Evolutionary conservation across 2,329 filamentous ascomycete genomes (phyloP), one percentile per base, ranked within the genome.

Genomic region (Stagonosporopsis rhizophila): DNA sequence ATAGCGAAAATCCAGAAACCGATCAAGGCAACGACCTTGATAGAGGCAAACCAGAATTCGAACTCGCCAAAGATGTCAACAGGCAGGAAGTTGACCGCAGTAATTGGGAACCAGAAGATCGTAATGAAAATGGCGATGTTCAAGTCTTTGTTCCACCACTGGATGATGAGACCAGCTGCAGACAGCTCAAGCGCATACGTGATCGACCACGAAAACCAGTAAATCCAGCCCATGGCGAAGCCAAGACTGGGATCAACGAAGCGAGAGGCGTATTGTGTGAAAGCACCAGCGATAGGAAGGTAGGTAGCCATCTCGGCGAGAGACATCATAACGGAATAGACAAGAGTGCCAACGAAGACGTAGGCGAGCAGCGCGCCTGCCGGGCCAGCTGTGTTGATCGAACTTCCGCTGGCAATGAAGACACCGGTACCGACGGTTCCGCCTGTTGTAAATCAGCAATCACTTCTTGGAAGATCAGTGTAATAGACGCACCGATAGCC

Each of bases 171-270:
- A 5, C 88, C 89, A 1, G 88, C 86, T 0, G 88, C 88, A 0
- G 86, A 89, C 35, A 92, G 80, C 70, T 93, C 89, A 8, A 92
- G 82, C 0, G 89, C 88, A 64, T 85, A 90, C 0, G 89, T 91
- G 54, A 89, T 85, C 17, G 86, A 82, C 88, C 88, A 93, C 34
- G 84, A 87, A 70, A 92, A 92, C 87, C 88, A 93, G 76, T 93
- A 93, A 57, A 91, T 87, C 89, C 89, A 93, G 19, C 90, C 90
- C 83, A 92, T 89, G 19, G 89, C 83, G 67, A 92, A 92, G 7
- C 89, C 89, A 44, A 92, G 79, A 52, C 87, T 87, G 11, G 85
- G 87, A 68, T 90, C 87, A 55, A 92, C 83, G 66, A 94, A 91
- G 17, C 90, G 88, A 35, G 86, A 83, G 20, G 90, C 89, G 67